These are phyloP conservation scores for Blepharisma japonicum DNA, from an alignment of 73 alveolate genomes.

Conservation along the genomic window DNA sequence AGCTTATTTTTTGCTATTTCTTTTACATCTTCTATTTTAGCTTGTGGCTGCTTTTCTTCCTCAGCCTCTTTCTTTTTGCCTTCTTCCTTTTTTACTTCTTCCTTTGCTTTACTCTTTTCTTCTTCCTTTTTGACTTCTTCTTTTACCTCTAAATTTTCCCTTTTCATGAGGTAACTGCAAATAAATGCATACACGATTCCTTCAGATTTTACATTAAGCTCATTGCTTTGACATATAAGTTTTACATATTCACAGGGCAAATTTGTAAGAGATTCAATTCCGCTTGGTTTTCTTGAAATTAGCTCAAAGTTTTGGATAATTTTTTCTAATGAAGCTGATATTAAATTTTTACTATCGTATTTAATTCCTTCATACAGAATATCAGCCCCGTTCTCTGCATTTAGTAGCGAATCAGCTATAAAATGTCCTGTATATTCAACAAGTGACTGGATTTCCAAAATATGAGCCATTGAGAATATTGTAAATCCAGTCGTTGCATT, in stretches of 20 bases:
- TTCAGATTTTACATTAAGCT: too few species aligned
- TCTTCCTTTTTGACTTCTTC: constrained; percentile 38
- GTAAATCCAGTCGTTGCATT: background rate
- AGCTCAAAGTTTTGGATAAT: too few species aligned
- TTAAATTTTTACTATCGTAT: background rate
- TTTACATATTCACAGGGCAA: too few species aligned
- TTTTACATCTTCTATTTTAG: constrained; percentile 10
- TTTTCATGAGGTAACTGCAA: background rate
- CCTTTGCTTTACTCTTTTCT: constrained; percentile 44
- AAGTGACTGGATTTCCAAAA: background rate
- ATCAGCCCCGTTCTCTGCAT: background rate
- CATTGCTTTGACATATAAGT: too few species aligned
- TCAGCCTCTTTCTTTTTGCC: constrained; percentile 46
- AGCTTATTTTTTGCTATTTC: too few species aligned
- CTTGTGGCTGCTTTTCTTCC: constrained; percentile 43
- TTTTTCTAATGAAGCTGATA: too few species aligned
- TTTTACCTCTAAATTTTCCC: background rate
- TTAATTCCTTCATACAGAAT: constrained; percentile 5
- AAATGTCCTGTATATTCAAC: background rate
- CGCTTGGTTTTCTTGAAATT: too few species aligned
- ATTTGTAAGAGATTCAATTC: too few species aligned
- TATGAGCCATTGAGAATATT: background rate
- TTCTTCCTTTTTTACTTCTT: constrained; percentile 43
- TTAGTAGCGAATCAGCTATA: background rate
- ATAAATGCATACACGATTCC: too few species aligned